These are phyloP conservation scores for Penicillium sp. DNA, from an alignment of 2,329 filamentous ascomycete genomes.

Conservation along the genomic window DNA sequence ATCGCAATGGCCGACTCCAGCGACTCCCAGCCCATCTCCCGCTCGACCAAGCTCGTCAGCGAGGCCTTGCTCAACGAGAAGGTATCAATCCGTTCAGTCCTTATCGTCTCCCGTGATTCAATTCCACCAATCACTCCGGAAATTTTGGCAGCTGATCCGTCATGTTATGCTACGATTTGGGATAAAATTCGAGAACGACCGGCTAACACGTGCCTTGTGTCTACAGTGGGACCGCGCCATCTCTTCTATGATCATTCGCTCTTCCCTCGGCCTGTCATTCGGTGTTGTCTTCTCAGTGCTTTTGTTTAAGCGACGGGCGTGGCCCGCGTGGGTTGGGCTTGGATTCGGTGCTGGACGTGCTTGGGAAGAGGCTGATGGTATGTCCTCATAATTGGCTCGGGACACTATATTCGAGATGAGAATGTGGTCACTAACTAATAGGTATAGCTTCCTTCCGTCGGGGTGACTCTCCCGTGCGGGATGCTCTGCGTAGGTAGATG, in stretches of 20 bases:
- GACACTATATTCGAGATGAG: background rate
- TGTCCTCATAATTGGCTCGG: conserved; percentile 33
- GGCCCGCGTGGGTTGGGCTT: conserved; percentile 92
- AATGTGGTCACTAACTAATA: conserved; percentile 20
- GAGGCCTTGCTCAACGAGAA: conserved; percentile 99
- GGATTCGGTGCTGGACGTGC: conserved; percentile 96
- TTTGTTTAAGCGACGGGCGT: conserved; percentile 95
- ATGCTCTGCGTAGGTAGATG: conserved; percentile 44
- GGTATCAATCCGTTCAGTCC: conserved; percentile 59
- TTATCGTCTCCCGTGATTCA: background rate
- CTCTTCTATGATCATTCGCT: conserved; percentile 96
- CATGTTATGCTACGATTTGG: background rate
- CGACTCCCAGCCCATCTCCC: conserved; percentile 66
- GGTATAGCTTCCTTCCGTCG: conserved; percentile 49
- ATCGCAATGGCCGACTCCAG: conserved; percentile 61
- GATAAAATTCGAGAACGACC: background rate
- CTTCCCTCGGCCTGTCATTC: conserved; percentile 92
- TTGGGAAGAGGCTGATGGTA: conserved; percentile 97
- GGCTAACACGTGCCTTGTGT: conserved; percentile 25
- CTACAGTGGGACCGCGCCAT: conserved; percentile 95
- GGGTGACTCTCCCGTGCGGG: conserved; percentile 46
- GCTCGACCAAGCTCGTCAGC: conserved; percentile 81
- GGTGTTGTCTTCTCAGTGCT: conserved; percentile 98
- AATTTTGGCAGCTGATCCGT: background rate
- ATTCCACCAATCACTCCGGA: background rate